A percentile compares a stretch with the other conserved stretches of the same genome.
Evolutionary conservation across 83 land plant genomes (phyloP).

Genomic region (Larix sibirica): DNA sequence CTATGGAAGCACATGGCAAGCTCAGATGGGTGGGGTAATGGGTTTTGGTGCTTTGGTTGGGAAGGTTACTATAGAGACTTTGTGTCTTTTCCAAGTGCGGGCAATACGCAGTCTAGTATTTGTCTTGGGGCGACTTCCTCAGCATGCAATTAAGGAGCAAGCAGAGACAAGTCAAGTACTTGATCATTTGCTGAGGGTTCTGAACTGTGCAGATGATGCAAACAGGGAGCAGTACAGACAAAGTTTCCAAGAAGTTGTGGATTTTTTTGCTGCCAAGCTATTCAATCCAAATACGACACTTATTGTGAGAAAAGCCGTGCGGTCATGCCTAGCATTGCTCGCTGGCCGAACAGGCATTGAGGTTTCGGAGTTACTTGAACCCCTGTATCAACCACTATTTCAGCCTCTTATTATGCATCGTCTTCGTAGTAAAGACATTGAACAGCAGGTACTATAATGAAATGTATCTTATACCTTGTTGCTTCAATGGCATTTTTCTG

Average conservation of each 20-base stretch:
- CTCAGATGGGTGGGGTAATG: conserved; percentile 99
- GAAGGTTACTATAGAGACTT: conserved; percentile 90
- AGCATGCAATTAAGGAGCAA: conserved; percentile 94
- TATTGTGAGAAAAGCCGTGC: conserved; percentile 88
- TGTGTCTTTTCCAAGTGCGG: conserved; percentile 88
- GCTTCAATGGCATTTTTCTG: neutral
- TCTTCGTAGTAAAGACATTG: conserved; percentile 84
- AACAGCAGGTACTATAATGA: conserved; percentile 83
- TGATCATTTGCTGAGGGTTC: conserved; percentile 91
- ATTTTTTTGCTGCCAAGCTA: conserved; percentile 89
- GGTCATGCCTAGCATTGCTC: conserved; percentile 92
- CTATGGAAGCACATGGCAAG: conserved; percentile 98
- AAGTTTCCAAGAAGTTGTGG: conserved; percentile 97
- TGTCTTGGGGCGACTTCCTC: conserved; percentile 92
- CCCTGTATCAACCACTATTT: conserved; percentile 78
- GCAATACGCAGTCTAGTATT: conserved; percentile 88
- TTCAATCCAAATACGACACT: conserved; percentile 93
- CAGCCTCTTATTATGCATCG: conserved; percentile 85
- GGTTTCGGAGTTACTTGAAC: conserved; percentile 95
- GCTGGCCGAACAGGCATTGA: conserved; percentile 99
- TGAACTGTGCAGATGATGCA: conserved; percentile 96
- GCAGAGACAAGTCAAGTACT: conserved; percentile 98
- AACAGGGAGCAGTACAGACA: conserved; percentile 86
- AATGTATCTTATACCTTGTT: neutral
- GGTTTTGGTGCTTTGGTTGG: conserved; percentile 99